Evolutionary conservation across 495 filamentous ascomycete species (phyloP).

Genomic region (Cudoniella acicularis): DNA sequence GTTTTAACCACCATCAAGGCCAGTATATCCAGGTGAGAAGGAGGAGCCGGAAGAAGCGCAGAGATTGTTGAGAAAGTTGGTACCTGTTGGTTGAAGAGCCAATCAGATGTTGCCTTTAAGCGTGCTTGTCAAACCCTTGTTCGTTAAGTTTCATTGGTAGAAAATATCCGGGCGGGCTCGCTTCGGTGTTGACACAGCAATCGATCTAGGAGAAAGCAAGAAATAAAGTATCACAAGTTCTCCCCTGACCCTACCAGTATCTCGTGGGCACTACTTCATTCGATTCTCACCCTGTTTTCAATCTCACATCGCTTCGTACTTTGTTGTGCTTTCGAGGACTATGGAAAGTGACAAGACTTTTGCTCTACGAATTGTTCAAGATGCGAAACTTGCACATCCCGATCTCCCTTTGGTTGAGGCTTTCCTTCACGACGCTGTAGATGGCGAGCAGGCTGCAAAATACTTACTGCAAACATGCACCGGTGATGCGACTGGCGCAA

Average conservation of each 20-base stretch:
- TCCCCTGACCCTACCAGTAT: not conserved
- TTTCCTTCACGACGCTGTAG: not conserved
- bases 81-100: no score
- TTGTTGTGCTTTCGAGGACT: not conserved
- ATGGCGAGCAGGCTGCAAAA: not conserved
- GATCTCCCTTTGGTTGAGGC: not conserved
- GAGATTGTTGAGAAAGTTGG: no score
- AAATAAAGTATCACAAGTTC: no score
- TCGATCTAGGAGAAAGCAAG: no score
- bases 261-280: not conserved
- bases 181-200: no score
- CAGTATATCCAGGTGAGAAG: no score
- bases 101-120: no score
- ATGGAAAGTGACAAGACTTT: not conserved
- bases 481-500: not conserved
- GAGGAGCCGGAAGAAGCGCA: no score
- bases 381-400: not conserved
- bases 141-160: no score
- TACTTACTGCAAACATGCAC: not conserved
- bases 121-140: no score
- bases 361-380: not conserved
- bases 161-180: no score
- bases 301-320: not conserved
- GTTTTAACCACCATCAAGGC: no score
- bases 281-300: not conserved